Percentiles rank a stretch among this genome's conserved stretches.
phyloP scores from a whole-genome alignment of 371 early-diverging fungal species.

The Haplosporangium sp. region DNA sequence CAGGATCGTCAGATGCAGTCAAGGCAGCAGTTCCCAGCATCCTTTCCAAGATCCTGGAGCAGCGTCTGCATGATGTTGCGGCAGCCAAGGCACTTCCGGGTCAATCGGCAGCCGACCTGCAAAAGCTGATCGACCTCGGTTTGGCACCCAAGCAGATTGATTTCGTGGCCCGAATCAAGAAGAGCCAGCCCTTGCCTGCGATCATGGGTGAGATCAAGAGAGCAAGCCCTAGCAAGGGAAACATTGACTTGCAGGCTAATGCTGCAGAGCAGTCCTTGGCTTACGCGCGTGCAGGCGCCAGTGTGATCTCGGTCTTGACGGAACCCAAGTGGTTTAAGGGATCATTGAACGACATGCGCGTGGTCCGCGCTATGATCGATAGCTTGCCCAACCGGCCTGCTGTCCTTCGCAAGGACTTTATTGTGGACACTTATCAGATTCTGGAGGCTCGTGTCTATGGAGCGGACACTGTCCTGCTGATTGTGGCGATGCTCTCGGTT shows the following conservation, averaged over 20 bases:
- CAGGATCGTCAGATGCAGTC: conserved; percentile 38
- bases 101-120: conserved; percentile 72
- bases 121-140: conserved; percentile 74
- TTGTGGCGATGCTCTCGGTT: conserved; percentile 93
- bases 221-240: conserved; percentile 96
- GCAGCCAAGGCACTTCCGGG: conserved; percentile 81
- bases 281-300: conserved; percentile 91
- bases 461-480: conserved; percentile 94
- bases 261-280: conserved; percentile 86
- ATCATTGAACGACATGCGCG: conserved; percentile 86
- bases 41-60: conserved; percentile 76
- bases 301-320: conserved; percentile 95
- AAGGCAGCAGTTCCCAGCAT: conserved; percentile 61
- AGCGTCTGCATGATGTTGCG: conserved; percentile 84
- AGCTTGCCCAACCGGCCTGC: conserved; percentile 84
- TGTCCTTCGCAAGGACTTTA: conserved; percentile 95
- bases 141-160: conserved; percentile 83
- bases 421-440: conserved; percentile 96
- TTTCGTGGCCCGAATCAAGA: conserved; percentile 76
- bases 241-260: conserved; percentile 83
- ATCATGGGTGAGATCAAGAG: conserved; percentile 97
- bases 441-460: conserved; percentile 91
- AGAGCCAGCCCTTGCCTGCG: conserved; percentile 66
- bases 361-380: conserved; percentile 79
- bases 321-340: conserved; percentile 99